Conservation (phyloP, 2,329 filamentous ascomycete genomes). For the Allantophomopsis lycopodina region DNA sequence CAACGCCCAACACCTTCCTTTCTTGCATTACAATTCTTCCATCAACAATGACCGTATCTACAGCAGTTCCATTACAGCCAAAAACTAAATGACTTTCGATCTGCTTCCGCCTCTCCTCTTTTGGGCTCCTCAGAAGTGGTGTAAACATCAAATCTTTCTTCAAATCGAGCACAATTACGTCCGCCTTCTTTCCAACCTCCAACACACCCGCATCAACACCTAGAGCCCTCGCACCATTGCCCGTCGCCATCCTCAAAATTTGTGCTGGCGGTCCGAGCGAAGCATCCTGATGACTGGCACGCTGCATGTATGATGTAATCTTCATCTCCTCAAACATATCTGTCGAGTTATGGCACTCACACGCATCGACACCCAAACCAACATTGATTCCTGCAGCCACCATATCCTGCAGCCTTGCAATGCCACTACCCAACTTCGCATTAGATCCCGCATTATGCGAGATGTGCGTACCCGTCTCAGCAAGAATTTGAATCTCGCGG, state of each 20-base stretch:
- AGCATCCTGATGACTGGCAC: constrained; percentile 8
- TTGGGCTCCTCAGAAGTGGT: constrained; percentile 7
- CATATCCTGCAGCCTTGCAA: constrained; percentile 9
- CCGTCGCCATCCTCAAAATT: constrained; percentile 12
- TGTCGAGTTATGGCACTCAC: constrained; percentile 13
- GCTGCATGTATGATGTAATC: constrained; percentile 11
- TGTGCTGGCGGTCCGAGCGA: constrained; percentile 7
- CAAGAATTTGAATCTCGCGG: constrained; percentile 8
- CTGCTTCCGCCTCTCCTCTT: constrained; percentile 6
- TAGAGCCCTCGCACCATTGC: constrained; percentile 10
- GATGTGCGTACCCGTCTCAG: constrained; percentile 9
- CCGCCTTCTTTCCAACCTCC: constrained; percentile 10
- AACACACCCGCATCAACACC: constrained; percentile 11
- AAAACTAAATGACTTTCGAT: constrained; percentile 13
- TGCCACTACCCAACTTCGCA: constrained; percentile 12
- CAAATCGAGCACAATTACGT: constrained; percentile 12
- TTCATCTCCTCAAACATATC: constrained; percentile 16
- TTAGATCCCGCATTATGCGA: constrained; percentile 11
- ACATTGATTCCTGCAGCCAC: constrained; percentile 10
- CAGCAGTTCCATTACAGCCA: constrained; percentile 13
- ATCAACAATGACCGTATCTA: constrained; percentile 13
- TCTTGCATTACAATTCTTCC: constrained; percentile 10
- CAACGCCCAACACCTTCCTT: constrained; percentile 11
- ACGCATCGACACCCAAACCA: constrained; percentile 12
- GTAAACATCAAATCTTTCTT: constrained; percentile 16